Percentiles rank a stretch among this genome's conserved stretches.
Evolutionary conservation across 345 rosid genomes (phyloP).

Genomic region (Chamaenerion angustifolium): DNA sequence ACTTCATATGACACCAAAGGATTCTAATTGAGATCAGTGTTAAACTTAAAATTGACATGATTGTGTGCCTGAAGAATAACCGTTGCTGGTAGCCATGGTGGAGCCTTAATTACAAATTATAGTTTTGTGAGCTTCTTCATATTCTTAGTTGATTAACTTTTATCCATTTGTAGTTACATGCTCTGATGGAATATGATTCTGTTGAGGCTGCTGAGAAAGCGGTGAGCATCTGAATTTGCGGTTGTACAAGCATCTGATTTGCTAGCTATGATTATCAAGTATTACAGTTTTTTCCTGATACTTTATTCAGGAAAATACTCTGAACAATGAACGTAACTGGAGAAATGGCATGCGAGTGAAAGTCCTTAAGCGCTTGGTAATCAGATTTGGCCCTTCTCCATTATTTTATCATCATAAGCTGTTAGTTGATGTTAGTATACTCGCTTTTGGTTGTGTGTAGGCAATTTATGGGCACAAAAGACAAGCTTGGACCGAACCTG

Average conservation of each 20-base stretch:
- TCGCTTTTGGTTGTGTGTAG: slow-evolving; percentile 23
- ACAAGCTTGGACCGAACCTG: slow-evolving; percentile 45
- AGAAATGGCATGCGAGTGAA: slow-evolving; percentile 86
- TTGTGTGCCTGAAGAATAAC: no score
- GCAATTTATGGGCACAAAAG: slow-evolving; percentile 30
- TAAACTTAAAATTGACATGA: no score
- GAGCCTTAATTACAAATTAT: no score
- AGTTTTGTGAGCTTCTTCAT: background rate
- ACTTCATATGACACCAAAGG: no score
- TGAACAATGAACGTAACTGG: slow-evolving; percentile 80
- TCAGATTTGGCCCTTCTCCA: slow-evolving; percentile 3
- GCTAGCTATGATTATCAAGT: background rate
- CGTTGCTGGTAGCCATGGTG: no score
- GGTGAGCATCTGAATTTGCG: slow-evolving; percentile 30
- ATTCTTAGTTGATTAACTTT: background rate
- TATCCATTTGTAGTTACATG: slow-evolving; percentile 46
- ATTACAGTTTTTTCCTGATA: slow-evolving; percentile 3
- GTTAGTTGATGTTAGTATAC: slow-evolving; percentile 5
- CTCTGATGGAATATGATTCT: slow-evolving; percentile 71
- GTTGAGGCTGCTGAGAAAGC: slow-evolving; percentile 87
- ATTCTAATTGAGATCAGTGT: no score
- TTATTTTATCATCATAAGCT: slow-evolving; percentile 26
- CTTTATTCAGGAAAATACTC: slow-evolving; percentile 49
- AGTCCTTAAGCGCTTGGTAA: slow-evolving; percentile 55
- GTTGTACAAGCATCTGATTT: background rate